These are phyloP conservation scores for Astrothelium subdiscretum DNA, from an alignment of 495 filamentous ascomycete species.

Conservation along the genomic window DNA sequence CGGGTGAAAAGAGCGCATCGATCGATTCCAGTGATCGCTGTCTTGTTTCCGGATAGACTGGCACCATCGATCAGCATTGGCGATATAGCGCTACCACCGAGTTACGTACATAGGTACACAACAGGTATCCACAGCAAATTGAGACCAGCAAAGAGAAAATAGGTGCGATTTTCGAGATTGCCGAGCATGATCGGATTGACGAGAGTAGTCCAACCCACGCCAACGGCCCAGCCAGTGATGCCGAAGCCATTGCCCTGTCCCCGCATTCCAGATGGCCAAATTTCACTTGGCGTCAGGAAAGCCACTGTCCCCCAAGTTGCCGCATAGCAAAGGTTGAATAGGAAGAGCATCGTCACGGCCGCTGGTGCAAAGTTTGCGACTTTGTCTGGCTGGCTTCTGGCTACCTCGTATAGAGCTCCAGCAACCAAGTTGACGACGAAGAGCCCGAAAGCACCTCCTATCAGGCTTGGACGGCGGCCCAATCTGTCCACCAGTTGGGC, in stretches of 20 bases:
- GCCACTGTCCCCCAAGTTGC: conserved; percentile 46
- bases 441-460: conserved; percentile 26
- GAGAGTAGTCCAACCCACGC: conserved; percentile 42
- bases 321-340: conserved; percentile 33
- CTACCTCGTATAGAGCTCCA: conserved; percentile 10
- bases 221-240: conserved; percentile 47
- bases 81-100: neutral
- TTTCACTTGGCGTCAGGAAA: conserved; percentile 43
- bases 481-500: conserved; percentile 43
- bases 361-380: conserved; percentile 21
- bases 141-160: conserved; percentile 42
- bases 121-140: conserved; percentile 40
- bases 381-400: neutral
- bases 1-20: neutral
- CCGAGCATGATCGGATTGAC: conserved; percentile 37
- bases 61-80: neutral
- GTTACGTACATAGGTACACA: conserved; percentile 11
- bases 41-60: conserved; percentile 9
- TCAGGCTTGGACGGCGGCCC: conserved; percentile 36
- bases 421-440: conserved; percentile 11
- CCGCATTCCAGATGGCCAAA: conserved; percentile 40
- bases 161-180: conserved; percentile 27
- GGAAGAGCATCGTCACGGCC: conserved; percentile 41
- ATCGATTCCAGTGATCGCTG: conserved; percentile 1
- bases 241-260: conserved; percentile 46